A percentile compares a stretch with the other conserved stretches of the same genome.
Conservation (phyloP, 345 rosid species). For the Boechera divaricarpa region DNA sequence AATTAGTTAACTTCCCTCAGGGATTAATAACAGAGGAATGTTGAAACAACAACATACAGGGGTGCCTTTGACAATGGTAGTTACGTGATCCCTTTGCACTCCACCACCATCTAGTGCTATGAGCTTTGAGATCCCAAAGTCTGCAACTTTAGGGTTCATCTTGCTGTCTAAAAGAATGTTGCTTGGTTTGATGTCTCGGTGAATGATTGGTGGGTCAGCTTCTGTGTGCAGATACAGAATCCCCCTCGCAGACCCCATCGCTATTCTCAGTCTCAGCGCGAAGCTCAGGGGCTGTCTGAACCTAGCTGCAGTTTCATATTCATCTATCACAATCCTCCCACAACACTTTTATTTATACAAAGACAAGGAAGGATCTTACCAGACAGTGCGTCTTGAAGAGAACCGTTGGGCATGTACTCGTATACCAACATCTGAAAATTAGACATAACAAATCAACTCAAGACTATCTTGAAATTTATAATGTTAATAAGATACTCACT, state of each 20-base stretch:
- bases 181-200: slow-evolving; percentile 59
- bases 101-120: slow-evolving; percentile 45
- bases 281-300: slow-evolving; percentile 42
- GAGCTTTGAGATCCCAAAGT: slow-evolving; percentile 64
- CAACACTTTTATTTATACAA: neutral
- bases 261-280: slow-evolving; percentile 46
- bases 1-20: neutral
- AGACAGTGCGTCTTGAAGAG: slow-evolving; percentile 54
- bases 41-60: slow-evolving; percentile 43
- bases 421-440: slow-evolving; percentile 58
- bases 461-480: neutral
- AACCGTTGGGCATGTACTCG: slow-evolving; percentile 62
- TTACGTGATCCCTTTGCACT: slow-evolving; percentile 50
- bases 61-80: slow-evolving; percentile 58
- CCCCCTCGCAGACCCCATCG: slow-evolving; percentile 58
- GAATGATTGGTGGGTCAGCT: slow-evolving; percentile 63
- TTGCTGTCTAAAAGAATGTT: slow-evolving; percentile 57
- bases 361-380: slow-evolving; percentile 35
- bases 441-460: neutral
- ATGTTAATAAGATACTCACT: slow-evolving; percentile 27
- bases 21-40: neutral
- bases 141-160: slow-evolving; percentile 60
- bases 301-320: slow-evolving; percentile 39
- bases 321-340: neutral
- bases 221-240: slow-evolving; percentile 61